Evolutionary conservation across 345 rosid genomes (phyloP).

Genomic region (Hibiscus mutabilis): DNA sequence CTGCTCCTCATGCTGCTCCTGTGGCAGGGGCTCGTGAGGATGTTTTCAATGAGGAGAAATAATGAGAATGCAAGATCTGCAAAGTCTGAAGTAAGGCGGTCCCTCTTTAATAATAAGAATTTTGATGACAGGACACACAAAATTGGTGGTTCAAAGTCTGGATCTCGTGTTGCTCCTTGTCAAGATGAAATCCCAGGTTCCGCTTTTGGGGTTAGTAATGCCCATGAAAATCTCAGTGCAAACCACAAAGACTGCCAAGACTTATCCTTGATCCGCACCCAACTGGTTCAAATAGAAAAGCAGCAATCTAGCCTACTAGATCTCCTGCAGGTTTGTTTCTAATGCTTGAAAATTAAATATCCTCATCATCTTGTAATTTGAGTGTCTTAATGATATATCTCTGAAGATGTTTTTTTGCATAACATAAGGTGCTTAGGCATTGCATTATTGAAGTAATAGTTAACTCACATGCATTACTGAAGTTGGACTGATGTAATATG

Average conservation of each 20-base stretch:
- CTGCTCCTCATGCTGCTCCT: slow-evolving; percentile 22
- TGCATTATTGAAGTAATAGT: not conserved
- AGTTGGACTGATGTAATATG: not conserved
- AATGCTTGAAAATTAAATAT: slow-evolving; percentile 13
- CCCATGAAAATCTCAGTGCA: slow-evolving; percentile 34
- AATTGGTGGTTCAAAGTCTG: slow-evolving; percentile 44
- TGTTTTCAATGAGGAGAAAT: slow-evolving; percentile 26
- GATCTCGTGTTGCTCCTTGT: slow-evolving; percentile 52
- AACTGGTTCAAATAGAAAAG: slow-evolving; percentile 88
- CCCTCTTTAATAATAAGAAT: slow-evolving; percentile 37
- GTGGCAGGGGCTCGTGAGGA: slow-evolving; percentile 24
- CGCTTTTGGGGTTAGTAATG: slow-evolving; percentile 29
- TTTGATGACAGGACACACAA: slow-evolving; percentile 44
- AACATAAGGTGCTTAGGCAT: not conserved
- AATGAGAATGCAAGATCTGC: slow-evolving; percentile 20
- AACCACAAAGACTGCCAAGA: slow-evolving; percentile 73
- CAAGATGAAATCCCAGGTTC: slow-evolving; percentile 33
- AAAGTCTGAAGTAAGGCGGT: slow-evolving; percentile 38
- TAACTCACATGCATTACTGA: not conserved
- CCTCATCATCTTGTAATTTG: not conserved
- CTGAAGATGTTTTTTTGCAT: not conserved
- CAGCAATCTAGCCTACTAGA: slow-evolving; percentile 83
- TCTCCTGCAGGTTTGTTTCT: slow-evolving; percentile 75
- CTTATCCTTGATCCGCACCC: slow-evolving; percentile 63
- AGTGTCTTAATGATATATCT: not conserved